phyloP scores from a whole-genome alignment of 208 protist genomes.

The Endotrypanum monterogeii region DNA sequence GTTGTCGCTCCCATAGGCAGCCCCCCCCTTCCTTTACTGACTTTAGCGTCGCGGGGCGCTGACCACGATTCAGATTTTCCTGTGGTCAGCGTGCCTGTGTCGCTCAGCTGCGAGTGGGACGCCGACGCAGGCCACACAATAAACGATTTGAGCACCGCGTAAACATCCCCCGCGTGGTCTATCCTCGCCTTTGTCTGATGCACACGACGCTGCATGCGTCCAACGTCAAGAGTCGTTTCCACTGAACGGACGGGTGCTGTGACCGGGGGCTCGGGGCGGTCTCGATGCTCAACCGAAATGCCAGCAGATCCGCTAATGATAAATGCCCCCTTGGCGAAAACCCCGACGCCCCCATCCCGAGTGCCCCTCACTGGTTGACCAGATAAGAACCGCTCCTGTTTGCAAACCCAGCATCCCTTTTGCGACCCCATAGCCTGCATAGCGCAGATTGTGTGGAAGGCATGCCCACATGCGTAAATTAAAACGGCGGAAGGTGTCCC shows the following conservation, averaged over 20 bases:
- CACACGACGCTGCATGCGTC: conserved; percentile 32
- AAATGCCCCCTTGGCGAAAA: not conserved
- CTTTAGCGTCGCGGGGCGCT: not conserved
- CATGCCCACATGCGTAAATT: conserved; percentile 81
- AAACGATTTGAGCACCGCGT: conserved; percentile 35
- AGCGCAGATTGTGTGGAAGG: conserved; percentile 65
- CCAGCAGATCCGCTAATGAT: not conserved
- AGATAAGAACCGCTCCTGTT: conserved; percentile 10
- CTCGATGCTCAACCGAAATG: not conserved
- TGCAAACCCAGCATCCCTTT: conserved; percentile 18
- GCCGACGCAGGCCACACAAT: conserved; percentile 17
- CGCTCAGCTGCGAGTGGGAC: not conserved
- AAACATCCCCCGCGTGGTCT: conserved; percentile 28
- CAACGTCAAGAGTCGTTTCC: conserved; percentile 10
- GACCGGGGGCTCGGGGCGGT: not conserved
- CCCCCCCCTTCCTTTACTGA: not conserved
- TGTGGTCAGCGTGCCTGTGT: not conserved
- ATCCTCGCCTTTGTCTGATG: conserved; percentile 33
- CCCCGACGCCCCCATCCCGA: not conserved
- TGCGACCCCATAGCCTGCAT: conserved; percentile 9
- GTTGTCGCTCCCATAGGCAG: not conserved
- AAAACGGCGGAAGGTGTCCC: conserved; percentile 31
- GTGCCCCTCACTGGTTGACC: not conserved
- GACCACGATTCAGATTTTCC: not conserved
- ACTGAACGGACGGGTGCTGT: not conserved